A percentile compares a stretch with the other conserved stretches of the same genome.
Conservation (phyloP, 495 filamentous ascomycete species). For the Lentithecium fluviatile region DNA sequence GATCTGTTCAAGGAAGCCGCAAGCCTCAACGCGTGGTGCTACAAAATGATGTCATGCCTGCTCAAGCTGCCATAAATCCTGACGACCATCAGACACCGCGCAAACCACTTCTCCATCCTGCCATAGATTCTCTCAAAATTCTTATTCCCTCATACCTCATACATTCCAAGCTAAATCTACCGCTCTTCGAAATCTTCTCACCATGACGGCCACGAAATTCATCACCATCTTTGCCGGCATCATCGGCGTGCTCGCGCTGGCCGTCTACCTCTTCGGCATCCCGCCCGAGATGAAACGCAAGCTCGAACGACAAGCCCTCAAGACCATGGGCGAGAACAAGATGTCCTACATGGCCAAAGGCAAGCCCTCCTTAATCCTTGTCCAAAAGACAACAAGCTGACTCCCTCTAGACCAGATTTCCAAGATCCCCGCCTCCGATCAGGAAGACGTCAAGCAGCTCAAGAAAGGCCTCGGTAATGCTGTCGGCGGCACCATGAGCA, state of each 20-base stretch:
- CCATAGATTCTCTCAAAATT: no score
- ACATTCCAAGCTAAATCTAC: background rate
- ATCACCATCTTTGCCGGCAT: conserved; percentile 33
- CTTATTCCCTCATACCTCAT: background rate
- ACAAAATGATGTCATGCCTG: background rate
- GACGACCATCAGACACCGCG: background rate
- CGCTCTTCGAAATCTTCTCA: conserved; percentile 1
- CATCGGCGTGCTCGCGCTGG: conserved; percentile 25
- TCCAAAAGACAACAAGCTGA: conserved; percentile 2
- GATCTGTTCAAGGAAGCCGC: background rate
- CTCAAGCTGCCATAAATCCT: background rate
- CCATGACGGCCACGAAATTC: conserved; percentile 28
- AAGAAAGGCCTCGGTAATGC: conserved; percentile 42
- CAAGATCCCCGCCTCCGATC: conserved; percentile 44
- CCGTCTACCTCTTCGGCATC: conserved; percentile 43
- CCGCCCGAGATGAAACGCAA: conserved; percentile 44
- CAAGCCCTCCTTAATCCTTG: background rate
- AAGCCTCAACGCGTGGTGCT: background rate
- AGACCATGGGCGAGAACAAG: conserved; percentile 56
- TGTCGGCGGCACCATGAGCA: conserved; percentile 40
- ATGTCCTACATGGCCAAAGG: conserved; percentile 45
- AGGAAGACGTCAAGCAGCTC: conserved; percentile 43
- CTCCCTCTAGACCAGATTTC: conserved; percentile 35
- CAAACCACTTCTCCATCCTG: background rate
- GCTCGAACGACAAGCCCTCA: conserved; percentile 50